Conservation (phyloP, 2,329 filamentous ascomycete genomes). For the Penicillium rolfsii region DNA sequence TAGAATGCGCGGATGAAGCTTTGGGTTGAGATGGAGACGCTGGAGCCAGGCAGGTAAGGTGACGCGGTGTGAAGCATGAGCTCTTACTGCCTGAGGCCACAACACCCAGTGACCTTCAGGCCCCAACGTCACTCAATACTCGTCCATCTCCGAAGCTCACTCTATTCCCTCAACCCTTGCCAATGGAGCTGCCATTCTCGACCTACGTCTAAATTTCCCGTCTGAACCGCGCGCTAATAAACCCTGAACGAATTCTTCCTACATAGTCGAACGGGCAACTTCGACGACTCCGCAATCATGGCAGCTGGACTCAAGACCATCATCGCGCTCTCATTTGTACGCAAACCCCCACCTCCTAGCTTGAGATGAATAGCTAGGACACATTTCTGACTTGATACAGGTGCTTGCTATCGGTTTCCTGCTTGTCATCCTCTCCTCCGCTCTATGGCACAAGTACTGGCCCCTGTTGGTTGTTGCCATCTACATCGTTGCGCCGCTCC, state of each 20-base stretch:
- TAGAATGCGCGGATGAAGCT: slow-evolving; percentile 22
- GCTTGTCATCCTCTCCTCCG: slow-evolving; percentile 96
- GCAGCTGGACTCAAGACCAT: slow-evolving; percentile 97
- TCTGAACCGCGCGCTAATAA: slow-evolving; percentile 11
- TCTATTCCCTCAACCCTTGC: slow-evolving; percentile 17
- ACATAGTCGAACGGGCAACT: slow-evolving; percentile 23
- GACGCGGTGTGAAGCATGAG: slow-evolving; percentile 41
- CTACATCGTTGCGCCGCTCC: slow-evolving; percentile 88
- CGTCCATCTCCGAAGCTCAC: slow-evolving; percentile 18
- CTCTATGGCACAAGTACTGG: slow-evolving; percentile 92
- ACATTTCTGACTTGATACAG: slow-evolving; percentile 44
- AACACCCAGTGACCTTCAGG: slow-evolving; percentile 33
- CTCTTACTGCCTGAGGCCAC: slow-evolving; percentile 32
- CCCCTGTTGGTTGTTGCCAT: slow-evolving; percentile 94
- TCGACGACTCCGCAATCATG: slow-evolving; percentile 45
- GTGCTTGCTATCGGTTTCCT: slow-evolving; percentile 97
- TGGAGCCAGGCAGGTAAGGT: slow-evolving; percentile 39
- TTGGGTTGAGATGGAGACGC: slow-evolving; percentile 27
- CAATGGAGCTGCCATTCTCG: slow-evolving; percentile 24
- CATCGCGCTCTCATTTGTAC: slow-evolving; percentile 94
- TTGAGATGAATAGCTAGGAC: neutral
- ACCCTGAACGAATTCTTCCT: slow-evolving; percentile 7
- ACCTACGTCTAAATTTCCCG: slow-evolving; percentile 7
- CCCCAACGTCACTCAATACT: slow-evolving; percentile 38
- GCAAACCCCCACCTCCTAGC: slow-evolving; percentile 32